Evolutionary conservation across 2,329 filamentous ascomycete genomes (phyloP), one percentile per base, ranked within the genome.

Genomic region (Scolecobasidium constrictum): DNA sequence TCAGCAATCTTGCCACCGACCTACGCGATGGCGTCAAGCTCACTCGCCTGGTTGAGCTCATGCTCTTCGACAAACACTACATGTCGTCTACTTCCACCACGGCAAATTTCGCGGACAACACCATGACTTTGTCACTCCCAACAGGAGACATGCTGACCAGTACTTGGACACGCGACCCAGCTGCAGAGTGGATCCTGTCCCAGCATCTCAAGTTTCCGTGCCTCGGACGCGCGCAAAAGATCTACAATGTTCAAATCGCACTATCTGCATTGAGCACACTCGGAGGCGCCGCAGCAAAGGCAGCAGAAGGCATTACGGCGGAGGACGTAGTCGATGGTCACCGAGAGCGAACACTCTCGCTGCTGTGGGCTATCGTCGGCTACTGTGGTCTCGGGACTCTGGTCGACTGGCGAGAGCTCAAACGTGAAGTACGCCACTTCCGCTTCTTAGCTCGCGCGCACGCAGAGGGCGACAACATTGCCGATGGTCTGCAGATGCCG

Each of bases 261-360:
- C 56, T 81, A 2, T 62, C 65, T 38, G 72, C 74, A 2, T 57
- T 81, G 11, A 53, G 57, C n/a, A 59, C 58, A 9, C 58, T 69
- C 5, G 56, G 55, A 9, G 65, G 66, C 2, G 57, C 68, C 11
- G 60, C 56, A 3, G 51, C 55, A 11, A 61, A 60, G 21, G 56
- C 70, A 11, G 54, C 66, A 4, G 56, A 59, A 17, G 61, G 64
- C 23, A 58, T 78, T 26, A 64, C 58, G 12, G 66, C 76, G 0
- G 69, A 73, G 31, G 73, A 81, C 43, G 71, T 81, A 37, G 74
- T 81, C 5, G 69, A 80, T 49, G 77, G 77, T 2, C 75, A 79
- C 50, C 69, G 77, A 6, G 77, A 81, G 51, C 79, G 75, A 56
- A 81, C 76, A 0, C 63, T 81, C 35, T 69, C 67, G 4, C 60